phyloP scores from a whole-genome alignment of 148 eudicot genomes.

The Vaccinium vitisidaea region DNA sequence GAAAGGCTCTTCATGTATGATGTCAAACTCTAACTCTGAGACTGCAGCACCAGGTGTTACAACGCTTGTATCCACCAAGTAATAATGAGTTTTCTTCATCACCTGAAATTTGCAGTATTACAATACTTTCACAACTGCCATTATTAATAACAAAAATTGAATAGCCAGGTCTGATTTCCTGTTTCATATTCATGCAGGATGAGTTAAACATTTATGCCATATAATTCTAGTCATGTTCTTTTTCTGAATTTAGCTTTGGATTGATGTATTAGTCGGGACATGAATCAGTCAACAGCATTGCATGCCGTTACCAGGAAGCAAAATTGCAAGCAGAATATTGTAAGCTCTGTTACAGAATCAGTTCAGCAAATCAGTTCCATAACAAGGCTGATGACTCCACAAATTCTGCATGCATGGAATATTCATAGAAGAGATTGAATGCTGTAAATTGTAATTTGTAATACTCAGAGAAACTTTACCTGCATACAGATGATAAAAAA shows the following conservation, averaged over 20 bases:
- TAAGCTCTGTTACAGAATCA: neutral
- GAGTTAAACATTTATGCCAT: neutral
- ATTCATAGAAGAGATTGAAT: too few species aligned
- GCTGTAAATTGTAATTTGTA: too few species aligned
- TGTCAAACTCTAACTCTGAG: conserved; percentile 79
- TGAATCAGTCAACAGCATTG: neutral
- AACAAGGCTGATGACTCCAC: neutral
- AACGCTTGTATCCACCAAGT: conserved; percentile 84
- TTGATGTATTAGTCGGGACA: neutral
- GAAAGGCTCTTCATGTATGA: conserved; percentile 85
- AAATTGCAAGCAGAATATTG: neutral
- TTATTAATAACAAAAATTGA: neutral
- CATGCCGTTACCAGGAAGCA: neutral
- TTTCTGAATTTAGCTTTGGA: neutral
- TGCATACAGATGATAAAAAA: neutral
- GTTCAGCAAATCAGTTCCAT: neutral
- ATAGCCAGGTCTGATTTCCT: neutral
- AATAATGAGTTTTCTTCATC: conserved; percentile 98
- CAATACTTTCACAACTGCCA: neutral
- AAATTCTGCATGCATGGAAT: neutral
- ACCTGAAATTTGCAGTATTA: conserved; percentile 48
- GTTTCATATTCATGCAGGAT: neutral
- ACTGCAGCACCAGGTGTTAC: conserved; percentile 92
- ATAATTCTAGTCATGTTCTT: neutral
- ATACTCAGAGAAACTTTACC: neutral